phyloP scores from a whole-genome alignment of 768 basidiomycete genomes.

The Rubroboletus satanas region DNA sequence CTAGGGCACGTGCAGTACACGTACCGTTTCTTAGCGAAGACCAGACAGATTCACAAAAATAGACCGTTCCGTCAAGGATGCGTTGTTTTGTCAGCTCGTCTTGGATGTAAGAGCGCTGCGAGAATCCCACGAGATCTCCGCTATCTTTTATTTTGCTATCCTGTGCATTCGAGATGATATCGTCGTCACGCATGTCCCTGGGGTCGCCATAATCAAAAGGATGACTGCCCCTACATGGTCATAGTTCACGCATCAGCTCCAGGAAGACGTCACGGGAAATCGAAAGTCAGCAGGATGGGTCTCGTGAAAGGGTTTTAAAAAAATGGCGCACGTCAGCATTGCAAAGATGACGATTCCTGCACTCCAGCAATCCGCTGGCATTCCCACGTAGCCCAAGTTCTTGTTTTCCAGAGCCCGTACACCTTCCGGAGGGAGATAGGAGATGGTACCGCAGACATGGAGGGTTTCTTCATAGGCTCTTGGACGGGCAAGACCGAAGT shows the following conservation, averaged over 20 bases:
- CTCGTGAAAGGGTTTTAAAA: not conserved
- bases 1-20: conserved; percentile 9
- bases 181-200: conserved; percentile 12
- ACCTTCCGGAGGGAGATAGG: conserved; percentile 83
- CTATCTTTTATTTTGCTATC: conserved; percentile 32
- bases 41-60: conserved; percentile 59
- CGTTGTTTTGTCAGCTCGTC: conserved; percentile 65
- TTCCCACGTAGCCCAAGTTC: conserved; percentile 67
- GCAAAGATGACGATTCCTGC: conserved; percentile 77
- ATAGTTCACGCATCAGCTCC: conserved; percentile 7
- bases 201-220: conserved; percentile 65
- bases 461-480: conserved; percentile 78
- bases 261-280: not conserved
- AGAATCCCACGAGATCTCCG: conserved; percentile 29
- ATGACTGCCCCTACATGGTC: conserved; percentile 55
- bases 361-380: conserved; percentile 92
- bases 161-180: conserved; percentile 1
- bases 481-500: conserved; percentile 80
- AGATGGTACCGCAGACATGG: conserved; percentile 85
- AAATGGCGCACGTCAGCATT: conserved; percentile 68
- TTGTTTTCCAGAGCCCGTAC: conserved; percentile 74
- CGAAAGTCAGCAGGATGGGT: not conserved
- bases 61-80: conserved; percentile 59
- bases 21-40: conserved; percentile 53
- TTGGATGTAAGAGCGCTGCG: conserved; percentile 37